Percentiles rank a stretch among this genome's conserved stretches.
Conservation (phyloP, 2,329 filamentous ascomycete species). For the Fonsecaea pugnacius region DNA sequence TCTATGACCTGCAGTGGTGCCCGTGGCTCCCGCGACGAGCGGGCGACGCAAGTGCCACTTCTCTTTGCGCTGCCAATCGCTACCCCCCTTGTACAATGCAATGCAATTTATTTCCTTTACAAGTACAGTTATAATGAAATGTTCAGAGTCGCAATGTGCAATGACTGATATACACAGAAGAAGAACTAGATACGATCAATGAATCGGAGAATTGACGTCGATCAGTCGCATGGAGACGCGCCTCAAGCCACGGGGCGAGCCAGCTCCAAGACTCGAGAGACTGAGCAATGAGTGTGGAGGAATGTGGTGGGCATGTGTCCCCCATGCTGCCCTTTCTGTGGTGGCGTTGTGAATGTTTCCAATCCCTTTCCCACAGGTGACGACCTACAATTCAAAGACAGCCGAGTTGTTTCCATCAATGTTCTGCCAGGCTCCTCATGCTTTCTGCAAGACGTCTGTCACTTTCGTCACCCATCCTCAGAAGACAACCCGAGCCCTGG, state of each 20-base stretch:
- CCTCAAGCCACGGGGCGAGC: conserved; percentile 23
- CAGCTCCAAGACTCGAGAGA: not conserved
- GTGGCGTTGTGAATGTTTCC: conserved; percentile 9
- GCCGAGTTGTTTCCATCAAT: not conserved
- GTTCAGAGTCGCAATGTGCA: not conserved
- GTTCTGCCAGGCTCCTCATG: not conserved
- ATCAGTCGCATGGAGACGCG: conserved; percentile 19
- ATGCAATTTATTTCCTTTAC: not conserved
- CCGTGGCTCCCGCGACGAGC: conserved; percentile 9
- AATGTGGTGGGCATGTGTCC: not conserved
- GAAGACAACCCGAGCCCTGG: not conserved
- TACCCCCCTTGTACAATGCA: not conserved
- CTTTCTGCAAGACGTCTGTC: conserved; percentile 1
- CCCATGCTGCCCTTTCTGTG: not conserved
- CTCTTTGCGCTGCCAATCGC: not conserved
- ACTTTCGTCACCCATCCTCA: conserved; percentile 1
- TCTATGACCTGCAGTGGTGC: conserved; percentile 23
- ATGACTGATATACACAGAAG: not conserved
- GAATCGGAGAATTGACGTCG: conserved; percentile 19
- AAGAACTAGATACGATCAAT: not conserved
- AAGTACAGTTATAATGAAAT: not conserved
- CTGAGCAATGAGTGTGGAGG: conserved; percentile 4
- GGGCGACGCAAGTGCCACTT: conserved; percentile 7
- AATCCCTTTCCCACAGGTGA: conserved; percentile 9
- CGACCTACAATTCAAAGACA: not conserved